Evolutionary conservation across 805 yeast genomes (phyloP).

Genomic region (Aciculoconidium aculeatum): DNA sequence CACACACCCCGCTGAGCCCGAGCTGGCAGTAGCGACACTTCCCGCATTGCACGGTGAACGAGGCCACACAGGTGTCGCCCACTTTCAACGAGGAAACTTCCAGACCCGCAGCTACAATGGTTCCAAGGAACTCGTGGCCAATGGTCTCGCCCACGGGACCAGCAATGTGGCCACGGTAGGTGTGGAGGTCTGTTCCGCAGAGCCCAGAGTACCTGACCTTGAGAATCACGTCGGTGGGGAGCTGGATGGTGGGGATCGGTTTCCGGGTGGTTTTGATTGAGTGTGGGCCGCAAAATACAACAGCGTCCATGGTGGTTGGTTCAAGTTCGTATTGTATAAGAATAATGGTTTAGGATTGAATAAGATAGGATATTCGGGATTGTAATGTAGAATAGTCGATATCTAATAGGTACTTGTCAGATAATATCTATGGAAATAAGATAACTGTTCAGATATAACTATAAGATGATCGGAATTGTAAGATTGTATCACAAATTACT

Average conservation of each 20-base stretch:
- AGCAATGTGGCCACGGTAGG: constrained; percentile 45
- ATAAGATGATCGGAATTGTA: too few relatives aligned
- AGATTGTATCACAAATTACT: too few relatives aligned
- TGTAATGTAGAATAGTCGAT: too few relatives aligned
- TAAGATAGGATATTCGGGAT: too few relatives aligned
- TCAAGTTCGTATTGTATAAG: too few relatives aligned
- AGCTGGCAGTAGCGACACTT: constrained; percentile 52
- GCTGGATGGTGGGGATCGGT: constrained; percentile 33
- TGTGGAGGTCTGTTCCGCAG: constrained; percentile 53
- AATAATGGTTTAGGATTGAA: too few relatives aligned
- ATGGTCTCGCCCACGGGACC: constrained; percentile 37
- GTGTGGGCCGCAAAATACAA: constrained; percentile 41
- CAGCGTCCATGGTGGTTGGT: constrained; percentile 38
- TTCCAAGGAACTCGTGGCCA: constrained; percentile 50
- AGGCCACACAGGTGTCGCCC: constrained; percentile 44
- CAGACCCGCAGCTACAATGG: constrained; percentile 34
- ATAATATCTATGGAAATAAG: too few relatives aligned
- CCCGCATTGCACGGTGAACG: constrained; percentile 55
- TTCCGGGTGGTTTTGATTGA: constrained; percentile 34
- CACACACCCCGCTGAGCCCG: constrained; percentile 52
- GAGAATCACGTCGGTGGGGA: constrained; percentile 40
- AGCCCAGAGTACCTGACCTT: constrained; percentile 44
- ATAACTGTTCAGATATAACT: too few relatives aligned
- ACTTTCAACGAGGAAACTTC: constrained; percentile 24
- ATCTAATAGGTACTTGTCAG: too few relatives aligned